Evolutionary conservation across 192 early-diverging fungal genomes (phyloP), one percentile per base, ranked within the genome.

Genomic region (Backusella liffmaniae): DNA sequence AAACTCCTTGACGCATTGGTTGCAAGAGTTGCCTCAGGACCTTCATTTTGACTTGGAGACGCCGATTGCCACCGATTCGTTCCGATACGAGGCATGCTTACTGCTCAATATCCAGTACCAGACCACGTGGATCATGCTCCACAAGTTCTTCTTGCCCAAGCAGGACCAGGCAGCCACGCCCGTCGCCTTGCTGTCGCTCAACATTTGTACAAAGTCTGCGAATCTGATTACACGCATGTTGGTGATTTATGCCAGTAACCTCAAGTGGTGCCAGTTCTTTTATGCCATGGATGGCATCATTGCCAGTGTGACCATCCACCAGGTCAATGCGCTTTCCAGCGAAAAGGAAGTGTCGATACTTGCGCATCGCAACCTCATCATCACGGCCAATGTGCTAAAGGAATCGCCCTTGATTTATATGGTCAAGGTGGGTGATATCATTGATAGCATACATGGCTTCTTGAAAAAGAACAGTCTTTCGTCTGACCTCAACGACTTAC

Each of bases 51-150:
- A 79, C 30, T 42, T 65, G 16, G 82, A 83, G 56, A 73, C 42
- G 4, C 77, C 80, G 6, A 66, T 67, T 44, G 71, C 37, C 7
- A 74, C 78, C 7, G 70, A 76, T 2, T 77, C 79, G 1, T 80
- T 83, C 49, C 36, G 78, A 44, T 79, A 83, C 39, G 82, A 83
- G 44, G 78, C 82, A 18, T 77, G 79, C 30, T 41, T 83, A 5
- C 75, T 83, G 62, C 70, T 83, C 8, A 83, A 83, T 23, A 80
- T 83, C 26, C 78, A 79, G 51, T 80, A 83, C 34, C 78, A 83
- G 23, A 83, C 82, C 3, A 83, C 82, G 1, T 83, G 82, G 82
- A 83, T 83, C 36, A 83, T 83, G 82, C 73, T 83, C 16, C 82
- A 83, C 62, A 77, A 83, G 42, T 83, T 83, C 79, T 83, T 83